phyloP scores from a whole-genome alignment of 441 rosid genomes.

The Gossypium gossypioides region DNA sequence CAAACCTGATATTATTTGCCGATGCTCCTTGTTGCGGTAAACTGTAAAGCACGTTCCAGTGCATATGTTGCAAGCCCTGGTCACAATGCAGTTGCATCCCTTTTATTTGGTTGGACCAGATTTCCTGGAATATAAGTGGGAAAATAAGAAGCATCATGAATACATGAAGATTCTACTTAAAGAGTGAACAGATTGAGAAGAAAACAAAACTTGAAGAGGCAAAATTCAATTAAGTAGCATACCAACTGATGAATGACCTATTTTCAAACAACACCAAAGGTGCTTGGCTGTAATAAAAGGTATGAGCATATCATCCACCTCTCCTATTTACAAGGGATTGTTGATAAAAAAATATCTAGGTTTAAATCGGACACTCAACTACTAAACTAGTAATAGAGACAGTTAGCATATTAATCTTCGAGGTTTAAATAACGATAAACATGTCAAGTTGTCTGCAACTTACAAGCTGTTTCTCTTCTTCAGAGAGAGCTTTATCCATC shows the following conservation, averaged over 20 bases:
- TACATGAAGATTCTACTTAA: neutral
- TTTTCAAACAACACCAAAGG: neutral
- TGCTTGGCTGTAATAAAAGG: neutral
- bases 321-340: neutral
- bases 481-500: slow-evolving; percentile 58
- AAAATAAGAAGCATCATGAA: slow-evolving; percentile 4
- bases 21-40: slow-evolving; percentile 33
- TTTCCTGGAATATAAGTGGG: slow-evolving; percentile 43
- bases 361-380: neutral
- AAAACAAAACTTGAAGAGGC: neutral
- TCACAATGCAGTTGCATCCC: slow-evolving; percentile 70
- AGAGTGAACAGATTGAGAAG: neutral
- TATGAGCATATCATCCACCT: neutral
- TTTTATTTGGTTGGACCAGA: slow-evolving; percentile 59
- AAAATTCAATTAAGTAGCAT: neutral
- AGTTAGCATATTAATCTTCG: neutral
- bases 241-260: neutral
- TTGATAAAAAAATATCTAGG: neutral
- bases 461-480: slow-evolving; percentile 78
- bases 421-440: neutral
- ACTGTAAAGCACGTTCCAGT: slow-evolving; percentile 27
- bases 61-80: slow-evolving; percentile 54
- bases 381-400: neutral
- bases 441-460: slow-evolving; percentile 21
- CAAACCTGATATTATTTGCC: slow-evolving; percentile 39